phyloP scores from a whole-genome alignment of 1,284 basidiomycete species.

The Tilletia indica region DNA sequence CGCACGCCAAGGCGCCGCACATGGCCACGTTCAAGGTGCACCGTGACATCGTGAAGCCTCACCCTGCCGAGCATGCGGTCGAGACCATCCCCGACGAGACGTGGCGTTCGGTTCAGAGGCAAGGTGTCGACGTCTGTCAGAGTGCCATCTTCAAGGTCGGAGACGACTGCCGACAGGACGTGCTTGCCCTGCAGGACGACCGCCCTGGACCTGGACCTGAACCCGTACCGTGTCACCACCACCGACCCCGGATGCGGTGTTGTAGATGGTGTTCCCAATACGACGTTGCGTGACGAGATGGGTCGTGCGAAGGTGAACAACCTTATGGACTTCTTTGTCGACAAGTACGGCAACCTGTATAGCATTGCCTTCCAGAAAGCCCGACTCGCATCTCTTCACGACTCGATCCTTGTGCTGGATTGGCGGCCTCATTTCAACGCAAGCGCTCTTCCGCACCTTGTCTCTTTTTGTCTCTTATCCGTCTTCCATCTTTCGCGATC shows the following conservation, averaged over 20 bases:
- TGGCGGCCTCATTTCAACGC: no score
- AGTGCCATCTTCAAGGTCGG: constrained; percentile 99
- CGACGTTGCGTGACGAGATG: constrained; percentile 99
- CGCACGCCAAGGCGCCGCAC: constrained; percentile 98
- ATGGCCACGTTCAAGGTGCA: constrained; percentile 99
- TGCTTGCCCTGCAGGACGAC: constrained; percentile 84
- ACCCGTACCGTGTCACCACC: constrained; percentile 94
- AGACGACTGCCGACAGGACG: constrained; percentile 97
- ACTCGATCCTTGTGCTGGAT: no score
- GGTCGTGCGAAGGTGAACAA: constrained; percentile 97
- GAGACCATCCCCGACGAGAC: constrained; percentile 52
- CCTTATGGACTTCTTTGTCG: constrained; percentile 87
- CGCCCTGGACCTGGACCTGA: constrained; percentile 87
- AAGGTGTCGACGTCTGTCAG: constrained; percentile 75
- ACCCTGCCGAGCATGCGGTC: constrained; percentile 44
- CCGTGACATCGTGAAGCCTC: constrained; percentile 30
- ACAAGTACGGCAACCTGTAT: constrained; percentile 87
- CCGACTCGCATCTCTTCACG: no score
- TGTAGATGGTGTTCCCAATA: constrained; percentile 96
- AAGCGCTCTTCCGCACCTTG: no score
- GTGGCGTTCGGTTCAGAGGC: constrained; percentile 26
- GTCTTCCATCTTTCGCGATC: no score
- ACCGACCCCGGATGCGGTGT: constrained; percentile 98
- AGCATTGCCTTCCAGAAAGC: constrained; percentile 87
- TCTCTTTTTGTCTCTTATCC: no score